A percentile compares a stretch with the other conserved stretches of the same genome.
These are phyloP conservation scores for Crucibulum cyathiforme DNA, from an alignment of 1,284 basidiomycete species.

Conservation along the genomic window DNA sequence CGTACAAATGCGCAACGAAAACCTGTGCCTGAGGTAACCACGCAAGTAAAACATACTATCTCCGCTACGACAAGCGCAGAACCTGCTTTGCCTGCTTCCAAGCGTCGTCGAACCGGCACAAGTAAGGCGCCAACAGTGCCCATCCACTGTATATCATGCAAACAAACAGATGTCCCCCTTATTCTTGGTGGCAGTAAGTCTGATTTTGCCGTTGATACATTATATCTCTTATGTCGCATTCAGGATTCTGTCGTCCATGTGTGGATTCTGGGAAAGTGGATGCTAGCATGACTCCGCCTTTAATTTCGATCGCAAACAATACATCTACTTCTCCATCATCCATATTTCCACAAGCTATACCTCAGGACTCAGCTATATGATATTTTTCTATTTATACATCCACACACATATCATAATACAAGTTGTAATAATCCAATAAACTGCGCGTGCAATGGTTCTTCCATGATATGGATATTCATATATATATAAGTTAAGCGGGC, in stretches of 20 bases:
- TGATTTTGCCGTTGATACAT: neutral
- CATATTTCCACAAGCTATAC: conserved; percentile 3
- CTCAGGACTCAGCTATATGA: neutral
- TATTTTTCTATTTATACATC: neutral
- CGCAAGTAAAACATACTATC: conserved; percentile 3
- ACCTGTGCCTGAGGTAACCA: neutral
- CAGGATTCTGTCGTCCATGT: conserved; percentile 67
- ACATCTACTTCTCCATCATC: neutral
- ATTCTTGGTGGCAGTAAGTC: conserved; percentile 72
- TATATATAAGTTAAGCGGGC: conserved; percentile 1
- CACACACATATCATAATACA: neutral
- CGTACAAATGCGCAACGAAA: conserved; percentile 8
- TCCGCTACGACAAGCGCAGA: conserved; percentile 1
- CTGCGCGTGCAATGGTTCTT: neutral
- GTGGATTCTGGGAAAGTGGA: conserved; percentile 52
- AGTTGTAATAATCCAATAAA: neutral
- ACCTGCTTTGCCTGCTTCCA: conserved; percentile 1
- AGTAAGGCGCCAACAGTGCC: conserved; percentile 27
- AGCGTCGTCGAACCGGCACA: conserved; percentile 3
- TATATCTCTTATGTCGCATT: conserved; percentile 1
- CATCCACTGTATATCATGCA: conserved; percentile 66
- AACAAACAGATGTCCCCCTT: conserved; percentile 71
- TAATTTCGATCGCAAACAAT: conserved; percentile 6
- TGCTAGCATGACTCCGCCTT: conserved; percentile 1
- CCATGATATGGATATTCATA: conserved; percentile 2